These are phyloP conservation scores for Boletus fagicola DNA, from an alignment of 768 basidiomycete species.

Conservation along the genomic window DNA sequence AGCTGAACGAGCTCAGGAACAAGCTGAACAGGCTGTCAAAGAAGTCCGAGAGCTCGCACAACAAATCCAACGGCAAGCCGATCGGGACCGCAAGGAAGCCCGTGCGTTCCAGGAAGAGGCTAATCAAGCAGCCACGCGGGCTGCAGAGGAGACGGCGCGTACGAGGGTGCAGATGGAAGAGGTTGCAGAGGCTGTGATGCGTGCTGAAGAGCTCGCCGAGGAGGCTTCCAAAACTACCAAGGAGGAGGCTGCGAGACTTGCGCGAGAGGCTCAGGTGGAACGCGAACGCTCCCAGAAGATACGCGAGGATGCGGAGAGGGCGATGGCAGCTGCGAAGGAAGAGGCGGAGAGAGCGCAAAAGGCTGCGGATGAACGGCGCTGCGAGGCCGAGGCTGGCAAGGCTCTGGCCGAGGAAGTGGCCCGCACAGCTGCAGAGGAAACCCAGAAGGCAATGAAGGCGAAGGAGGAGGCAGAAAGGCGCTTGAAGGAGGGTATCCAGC, in stretches of 20 bases:
- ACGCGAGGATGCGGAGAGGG: conserved; percentile 17
- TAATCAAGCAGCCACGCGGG: background rate
- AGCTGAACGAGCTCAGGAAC: conserved; percentile 4
- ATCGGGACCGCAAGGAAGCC: conserved; percentile 9
- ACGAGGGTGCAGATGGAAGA: conserved; percentile 18
- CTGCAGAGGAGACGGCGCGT: conserved; percentile 6
- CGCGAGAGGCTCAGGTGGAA: conserved; percentile 15
- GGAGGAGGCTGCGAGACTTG: conserved; percentile 19
- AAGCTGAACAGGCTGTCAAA: conserved; percentile 4
- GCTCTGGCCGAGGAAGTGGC: conserved; percentile 16
- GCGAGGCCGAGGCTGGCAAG: conserved; percentile 15
- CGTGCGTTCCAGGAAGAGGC: conserved; percentile 7
- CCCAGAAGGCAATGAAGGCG: too few relatives aligned
- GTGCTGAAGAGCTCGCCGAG: conserved; percentile 11
- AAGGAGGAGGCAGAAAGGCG: too few relatives aligned
- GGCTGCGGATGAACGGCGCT: conserved; percentile 22
- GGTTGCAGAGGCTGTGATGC: background rate
- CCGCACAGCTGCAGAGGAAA: conserved; percentile 2
- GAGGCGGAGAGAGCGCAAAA: too few relatives aligned
- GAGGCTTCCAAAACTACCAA: conserved; percentile 9
- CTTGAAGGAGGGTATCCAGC: too few relatives aligned
- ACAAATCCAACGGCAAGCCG: background rate
- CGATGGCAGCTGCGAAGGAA: conserved; percentile 10
- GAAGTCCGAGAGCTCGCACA: conserved; percentile 1
- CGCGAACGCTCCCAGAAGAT: conserved; percentile 11